Evolutionary conservation across 2,329 filamentous ascomycete species (phyloP).

Genomic region (Epichloe amarillans): DNA sequence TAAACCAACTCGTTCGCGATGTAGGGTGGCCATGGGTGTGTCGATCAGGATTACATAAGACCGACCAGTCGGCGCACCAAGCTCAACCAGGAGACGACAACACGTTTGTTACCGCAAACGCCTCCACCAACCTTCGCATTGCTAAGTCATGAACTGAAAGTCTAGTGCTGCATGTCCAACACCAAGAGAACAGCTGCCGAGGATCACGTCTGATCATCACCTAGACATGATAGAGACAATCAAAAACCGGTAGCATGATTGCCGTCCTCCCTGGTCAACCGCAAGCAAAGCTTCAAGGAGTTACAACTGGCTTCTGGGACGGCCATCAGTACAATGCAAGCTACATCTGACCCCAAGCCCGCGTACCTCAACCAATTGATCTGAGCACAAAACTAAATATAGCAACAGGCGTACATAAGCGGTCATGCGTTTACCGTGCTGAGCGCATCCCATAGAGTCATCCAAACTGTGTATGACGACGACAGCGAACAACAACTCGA

Average conservation of each 20-base stretch:
- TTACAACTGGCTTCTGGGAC: slow-evolving; percentile 62
- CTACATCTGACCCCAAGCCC: not conserved
- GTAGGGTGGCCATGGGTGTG: too few species aligned
- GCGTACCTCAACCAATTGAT: not conserved
- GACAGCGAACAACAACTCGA: slow-evolving; percentile 49
- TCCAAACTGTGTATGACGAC: slow-evolving; percentile 88
- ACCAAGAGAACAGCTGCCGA: not conserved
- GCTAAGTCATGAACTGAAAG: not conserved
- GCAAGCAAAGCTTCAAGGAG: slow-evolving; percentile 62
- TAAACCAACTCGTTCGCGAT: too few species aligned
- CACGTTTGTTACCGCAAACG: not conserved
- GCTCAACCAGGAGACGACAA: too few species aligned
- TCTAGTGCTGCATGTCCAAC: not conserved
- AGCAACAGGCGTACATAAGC: slow-evolving; percentile 68
- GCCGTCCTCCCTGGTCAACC: slow-evolving; percentile 69
- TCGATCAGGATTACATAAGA: too few species aligned
- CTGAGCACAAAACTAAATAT: slow-evolving; percentile 3
- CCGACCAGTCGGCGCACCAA: too few species aligned
- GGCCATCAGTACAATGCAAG: slow-evolving; percentile 59
- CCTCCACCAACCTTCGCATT: not conserved
- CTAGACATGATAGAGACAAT: slow-evolving; percentile 3
- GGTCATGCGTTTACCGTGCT: slow-evolving; percentile 81
- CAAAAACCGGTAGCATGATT: slow-evolving; percentile 45
- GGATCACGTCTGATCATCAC: not conserved
- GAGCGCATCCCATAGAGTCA: slow-evolving; percentile 54